Conservation (phyloP, 257 asterid species). For the Scutellaria minor region DNA sequence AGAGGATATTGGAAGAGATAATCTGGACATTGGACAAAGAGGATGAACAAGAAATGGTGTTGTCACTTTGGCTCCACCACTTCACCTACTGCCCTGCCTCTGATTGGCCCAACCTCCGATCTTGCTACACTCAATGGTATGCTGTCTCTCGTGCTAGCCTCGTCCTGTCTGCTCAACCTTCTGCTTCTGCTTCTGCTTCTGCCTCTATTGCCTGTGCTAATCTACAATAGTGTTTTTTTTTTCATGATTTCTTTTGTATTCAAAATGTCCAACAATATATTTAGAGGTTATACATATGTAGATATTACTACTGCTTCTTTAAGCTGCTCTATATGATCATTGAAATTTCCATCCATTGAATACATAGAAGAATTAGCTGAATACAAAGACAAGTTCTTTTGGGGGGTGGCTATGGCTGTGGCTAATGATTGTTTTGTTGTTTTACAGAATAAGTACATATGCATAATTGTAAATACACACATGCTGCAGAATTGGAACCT, state of each 20-base stretch:
- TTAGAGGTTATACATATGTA: neutral
- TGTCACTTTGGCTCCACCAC: conserved; percentile 92
- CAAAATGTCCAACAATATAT: no score
- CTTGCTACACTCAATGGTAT: conserved; percentile 75
- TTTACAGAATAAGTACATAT: conserved; percentile 8
- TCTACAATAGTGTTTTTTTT: neutral
- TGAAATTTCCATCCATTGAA: no score
- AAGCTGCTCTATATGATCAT: neutral
- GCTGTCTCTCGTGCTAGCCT: conserved; percentile 56
- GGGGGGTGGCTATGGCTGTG: no score
- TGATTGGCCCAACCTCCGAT: conserved; percentile 92
- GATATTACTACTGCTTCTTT: neutral
- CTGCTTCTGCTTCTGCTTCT: neutral
- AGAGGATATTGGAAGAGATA: conserved; percentile 60
- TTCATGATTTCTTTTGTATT: neutral
- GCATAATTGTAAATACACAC: neutral
- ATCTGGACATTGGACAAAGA: conserved; percentile 58
- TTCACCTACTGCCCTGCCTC: conserved; percentile 78
- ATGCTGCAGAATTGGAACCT: neutral
- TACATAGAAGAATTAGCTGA: no score
- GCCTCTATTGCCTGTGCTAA: neutral
- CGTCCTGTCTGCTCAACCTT: conserved; percentile 22
- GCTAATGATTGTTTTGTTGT: neutral
- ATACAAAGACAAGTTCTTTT: no score
- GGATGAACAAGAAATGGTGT: conserved; percentile 81